These are phyloP conservation scores for Halteria grandinella DNA, from an alignment of 73 alveolate species.

Conservation along the genomic window DNA sequence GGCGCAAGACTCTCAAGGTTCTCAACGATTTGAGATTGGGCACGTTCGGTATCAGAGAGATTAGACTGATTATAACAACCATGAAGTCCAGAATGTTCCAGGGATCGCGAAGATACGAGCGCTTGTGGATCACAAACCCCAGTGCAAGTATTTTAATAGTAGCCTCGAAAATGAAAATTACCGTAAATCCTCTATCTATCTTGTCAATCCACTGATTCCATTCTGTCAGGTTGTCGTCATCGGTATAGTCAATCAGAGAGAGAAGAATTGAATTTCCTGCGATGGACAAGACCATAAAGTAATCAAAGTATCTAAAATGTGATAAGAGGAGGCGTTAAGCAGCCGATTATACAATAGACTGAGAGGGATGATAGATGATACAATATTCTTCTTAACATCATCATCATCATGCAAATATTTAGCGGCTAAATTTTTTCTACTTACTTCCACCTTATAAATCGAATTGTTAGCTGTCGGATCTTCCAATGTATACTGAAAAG, in stretches of 20 bases:
- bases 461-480: no score
- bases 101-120: constrained; percentile 33
- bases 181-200: constrained; percentile 28
- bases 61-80: constrained; percentile 47
- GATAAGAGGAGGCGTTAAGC: no score
- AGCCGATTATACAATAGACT: no score
- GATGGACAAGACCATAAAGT: constrained; percentile 7
- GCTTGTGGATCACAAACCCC: constrained; percentile 21
- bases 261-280: constrained; percentile 17
- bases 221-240: constrained; percentile 15
- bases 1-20: constrained; percentile 76
- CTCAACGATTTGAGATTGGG: constrained; percentile 67
- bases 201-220: constrained; percentile 8
- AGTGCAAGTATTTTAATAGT: constrained; percentile 3
- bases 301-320: constrained; percentile 43
- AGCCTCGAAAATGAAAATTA: constrained; percentile 46
- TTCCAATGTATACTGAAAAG: no score
- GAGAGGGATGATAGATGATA: no score
- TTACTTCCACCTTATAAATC: no score
- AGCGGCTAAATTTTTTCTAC: no score
- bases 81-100: constrained; percentile 58
- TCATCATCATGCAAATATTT: no score
- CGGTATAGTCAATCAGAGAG: constrained; percentile 21
- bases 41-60: constrained; percentile 22
- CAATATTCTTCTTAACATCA: no score